Conservation (phyloP, 352 stramenopile species). For the Phytophthora lateralis region DNA sequence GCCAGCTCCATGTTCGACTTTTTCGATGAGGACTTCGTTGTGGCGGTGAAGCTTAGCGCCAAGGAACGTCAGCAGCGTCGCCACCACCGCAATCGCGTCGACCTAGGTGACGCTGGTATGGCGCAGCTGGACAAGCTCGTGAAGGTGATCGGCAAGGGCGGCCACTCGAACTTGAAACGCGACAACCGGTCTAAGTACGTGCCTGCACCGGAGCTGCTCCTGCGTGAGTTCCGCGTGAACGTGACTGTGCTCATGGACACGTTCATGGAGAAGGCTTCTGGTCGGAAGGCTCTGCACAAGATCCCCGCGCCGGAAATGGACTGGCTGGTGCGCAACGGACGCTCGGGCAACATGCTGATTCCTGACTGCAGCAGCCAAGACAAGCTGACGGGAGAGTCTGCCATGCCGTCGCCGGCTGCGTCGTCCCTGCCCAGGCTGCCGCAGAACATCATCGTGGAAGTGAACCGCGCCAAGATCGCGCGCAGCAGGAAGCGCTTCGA, state of each 20-base stretch:
- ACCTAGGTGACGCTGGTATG: conserved; percentile 73
- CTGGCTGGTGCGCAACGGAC: conserved; percentile 56
- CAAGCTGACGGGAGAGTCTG: conserved; percentile 1
- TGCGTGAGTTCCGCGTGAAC: conserved; percentile 73
- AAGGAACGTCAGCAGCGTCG: conserved; percentile 64
- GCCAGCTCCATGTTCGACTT: conserved; percentile 57
- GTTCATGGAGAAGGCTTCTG: conserved; percentile 74
- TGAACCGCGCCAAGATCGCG: conserved; percentile 62
- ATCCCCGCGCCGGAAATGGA: conserved; percentile 68
- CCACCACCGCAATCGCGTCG: conserved; percentile 70
- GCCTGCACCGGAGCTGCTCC: conserved; percentile 64
- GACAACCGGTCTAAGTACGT: conserved; percentile 81
- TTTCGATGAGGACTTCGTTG: conserved; percentile 67
- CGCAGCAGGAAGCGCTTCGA: conserved; percentile 60
- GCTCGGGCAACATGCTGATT: conserved; percentile 55
- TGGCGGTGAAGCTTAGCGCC: conserved; percentile 59
- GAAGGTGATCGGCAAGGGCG: conserved; percentile 61
- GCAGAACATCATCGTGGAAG: conserved; percentile 56
- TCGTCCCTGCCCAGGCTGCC: conserved; percentile 35
- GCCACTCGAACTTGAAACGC: conserved; percentile 69
- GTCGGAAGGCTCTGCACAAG: conserved; percentile 67
- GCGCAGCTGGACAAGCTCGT: conserved; percentile 77
- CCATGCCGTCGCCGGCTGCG: conserved; percentile 5
- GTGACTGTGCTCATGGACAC: conserved; percentile 68
- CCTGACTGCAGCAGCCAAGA: conserved; percentile 27